Evolutionary conservation across 257 asterid species (phyloP).

Genomic region (Fraxinus pennsylvanica): DNA sequence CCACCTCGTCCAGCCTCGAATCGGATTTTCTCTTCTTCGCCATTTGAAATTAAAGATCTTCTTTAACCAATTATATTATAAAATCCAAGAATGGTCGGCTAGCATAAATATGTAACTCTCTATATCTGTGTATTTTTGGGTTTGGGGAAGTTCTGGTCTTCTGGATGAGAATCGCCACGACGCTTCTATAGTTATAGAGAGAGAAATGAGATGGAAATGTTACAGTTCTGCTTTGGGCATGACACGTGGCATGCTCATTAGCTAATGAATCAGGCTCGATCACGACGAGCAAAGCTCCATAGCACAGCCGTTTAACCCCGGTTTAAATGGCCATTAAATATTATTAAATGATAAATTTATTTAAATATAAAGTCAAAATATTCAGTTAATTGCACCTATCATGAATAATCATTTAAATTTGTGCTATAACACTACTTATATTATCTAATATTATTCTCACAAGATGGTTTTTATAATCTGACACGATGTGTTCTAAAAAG

Average conservation of each 20-base stretch:
- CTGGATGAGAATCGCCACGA: neutral
- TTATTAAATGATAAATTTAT: too few species aligned
- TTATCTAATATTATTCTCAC: too few species aligned
- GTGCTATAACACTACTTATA: too few species aligned
- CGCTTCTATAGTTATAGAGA: neutral
- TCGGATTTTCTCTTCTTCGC: conserved; percentile 91
- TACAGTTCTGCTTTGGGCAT: neutral
- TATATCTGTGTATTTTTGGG: neutral
- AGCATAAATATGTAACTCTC: neutral
- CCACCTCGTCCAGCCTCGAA: conserved; percentile 90
- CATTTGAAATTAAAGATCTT: conserved; percentile 37
- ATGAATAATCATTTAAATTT: too few species aligned
- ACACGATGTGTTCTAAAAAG: too few species aligned
- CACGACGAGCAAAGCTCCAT: too few species aligned
- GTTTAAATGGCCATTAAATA: too few species aligned
- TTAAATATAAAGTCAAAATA: too few species aligned
- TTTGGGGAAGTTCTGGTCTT: neutral
- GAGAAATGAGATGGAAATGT: neutral
- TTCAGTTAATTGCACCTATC: too few species aligned
- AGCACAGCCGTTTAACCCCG: too few species aligned
- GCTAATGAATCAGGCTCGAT: neutral
- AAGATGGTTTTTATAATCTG: too few species aligned
- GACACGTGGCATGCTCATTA: neutral
- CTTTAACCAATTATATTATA: neutral
- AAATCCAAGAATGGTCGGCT: conserved; percentile 42